Evolutionary conservation across 371 early-diverging fungal genomes (phyloP).

Genomic region (Saksenaea vasiformis): DNA sequence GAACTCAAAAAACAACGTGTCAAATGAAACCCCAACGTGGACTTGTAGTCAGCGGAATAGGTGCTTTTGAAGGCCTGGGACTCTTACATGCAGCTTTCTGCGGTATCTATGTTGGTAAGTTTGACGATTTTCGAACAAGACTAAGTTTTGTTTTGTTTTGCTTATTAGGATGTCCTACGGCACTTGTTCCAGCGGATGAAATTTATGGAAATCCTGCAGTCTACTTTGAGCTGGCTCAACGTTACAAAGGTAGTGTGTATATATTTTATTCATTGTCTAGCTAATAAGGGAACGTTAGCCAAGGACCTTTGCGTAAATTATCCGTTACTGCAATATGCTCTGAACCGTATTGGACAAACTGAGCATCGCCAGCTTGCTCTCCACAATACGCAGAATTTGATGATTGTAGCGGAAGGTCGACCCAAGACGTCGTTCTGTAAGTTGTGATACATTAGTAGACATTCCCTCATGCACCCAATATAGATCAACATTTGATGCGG

Average conservation of each 20-base stretch:
- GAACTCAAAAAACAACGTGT: constrained; percentile 80
- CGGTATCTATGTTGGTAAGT: constrained; percentile 75
- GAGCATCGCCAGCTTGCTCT: constrained; percentile 51
- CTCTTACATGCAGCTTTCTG: constrained; percentile 71
- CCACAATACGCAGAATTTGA: constrained; percentile 66
- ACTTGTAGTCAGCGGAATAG: constrained; percentile 65
- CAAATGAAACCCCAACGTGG: constrained; percentile 68
- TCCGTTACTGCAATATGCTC: constrained; percentile 78
- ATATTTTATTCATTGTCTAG: not conserved
- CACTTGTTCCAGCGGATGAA: constrained; percentile 31
- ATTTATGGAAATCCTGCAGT: constrained; percentile 44
- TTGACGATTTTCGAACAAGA: not conserved
- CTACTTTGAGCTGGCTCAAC: constrained; percentile 69
- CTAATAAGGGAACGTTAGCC: constrained; percentile 29
- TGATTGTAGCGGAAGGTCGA: constrained; percentile 72
- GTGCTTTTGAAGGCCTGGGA: constrained; percentile 72
- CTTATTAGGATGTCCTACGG: constrained; percentile 29
- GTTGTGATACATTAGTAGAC: constrained; percentile 21
- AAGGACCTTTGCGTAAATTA: constrained; percentile 75
- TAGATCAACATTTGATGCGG: constrained; percentile 43
- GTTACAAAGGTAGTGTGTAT: constrained; percentile 44
- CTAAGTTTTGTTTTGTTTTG: constrained; percentile 8
- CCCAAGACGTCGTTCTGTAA: constrained; percentile 62
- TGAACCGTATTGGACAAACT: constrained; percentile 46
- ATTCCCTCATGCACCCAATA: not conserved